These are phyloP conservation scores for Globisporangium cederbergense DNA, from an alignment of 352 stramenopile species.

Conservation along the genomic window DNA sequence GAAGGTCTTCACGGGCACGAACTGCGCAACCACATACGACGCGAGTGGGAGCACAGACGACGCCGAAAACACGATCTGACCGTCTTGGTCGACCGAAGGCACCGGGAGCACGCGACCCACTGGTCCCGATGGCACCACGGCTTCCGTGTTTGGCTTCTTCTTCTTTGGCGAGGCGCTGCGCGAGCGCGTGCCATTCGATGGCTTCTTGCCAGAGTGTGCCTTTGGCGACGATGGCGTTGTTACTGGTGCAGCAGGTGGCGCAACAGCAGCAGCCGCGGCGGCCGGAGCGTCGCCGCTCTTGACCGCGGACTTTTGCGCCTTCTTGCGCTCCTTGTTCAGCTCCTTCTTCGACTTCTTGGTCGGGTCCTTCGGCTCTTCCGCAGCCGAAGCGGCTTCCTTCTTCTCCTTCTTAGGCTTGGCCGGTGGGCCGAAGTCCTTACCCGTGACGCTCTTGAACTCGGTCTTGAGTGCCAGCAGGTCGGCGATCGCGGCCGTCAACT, in stretches of 20 bases:
- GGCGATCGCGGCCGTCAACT: slow-evolving; percentile 47
- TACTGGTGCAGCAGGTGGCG: slow-evolving; percentile 9
- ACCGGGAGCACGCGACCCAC: slow-evolving; percentile 41
- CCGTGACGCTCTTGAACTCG: slow-evolving; percentile 74
- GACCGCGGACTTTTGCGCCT: slow-evolving; percentile 69
- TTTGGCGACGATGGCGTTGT: slow-evolving; percentile 8
- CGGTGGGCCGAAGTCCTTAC: slow-evolving; percentile 66
- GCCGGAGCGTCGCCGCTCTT: slow-evolving; percentile 40
- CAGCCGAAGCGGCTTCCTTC: slow-evolving; percentile 25
- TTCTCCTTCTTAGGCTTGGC: slow-evolving; percentile 65
- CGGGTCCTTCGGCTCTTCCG: slow-evolving; percentile 30
- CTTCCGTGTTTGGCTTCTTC: slow-evolving; percentile 31
- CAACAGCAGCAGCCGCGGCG: slow-evolving; percentile 14
- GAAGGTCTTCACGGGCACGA: slow-evolving; percentile 40
- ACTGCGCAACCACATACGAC: slow-evolving; percentile 59
- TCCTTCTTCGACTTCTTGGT: slow-evolving; percentile 86
- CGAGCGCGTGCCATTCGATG: slow-evolving; percentile 4
- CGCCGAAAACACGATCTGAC: slow-evolving; percentile 61
- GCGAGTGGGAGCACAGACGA: slow-evolving; percentile 52
- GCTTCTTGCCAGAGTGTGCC: slow-evolving; percentile 1
- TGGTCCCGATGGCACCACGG: slow-evolving; percentile 8
- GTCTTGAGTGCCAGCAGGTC: slow-evolving; percentile 68
- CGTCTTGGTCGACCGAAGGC: slow-evolving; percentile 43
- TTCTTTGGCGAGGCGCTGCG: slow-evolving; percentile 5
- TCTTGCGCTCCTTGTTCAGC: slow-evolving; percentile 88